phyloP scores from a whole-genome alignment of 768 basidiomycete species.

The Chalciporus pseudorubinellus region DNA sequence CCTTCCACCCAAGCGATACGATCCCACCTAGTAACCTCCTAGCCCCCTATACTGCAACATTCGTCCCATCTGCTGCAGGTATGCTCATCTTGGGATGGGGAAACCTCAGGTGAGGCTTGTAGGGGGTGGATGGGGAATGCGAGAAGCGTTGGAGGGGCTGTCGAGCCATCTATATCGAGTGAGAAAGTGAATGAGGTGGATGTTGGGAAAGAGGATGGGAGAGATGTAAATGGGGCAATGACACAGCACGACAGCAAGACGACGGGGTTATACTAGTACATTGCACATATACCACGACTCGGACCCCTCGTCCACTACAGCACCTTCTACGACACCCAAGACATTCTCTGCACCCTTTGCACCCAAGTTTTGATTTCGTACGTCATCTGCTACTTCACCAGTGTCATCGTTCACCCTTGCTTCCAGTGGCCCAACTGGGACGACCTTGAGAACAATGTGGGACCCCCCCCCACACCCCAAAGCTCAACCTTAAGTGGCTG shows the following conservation, averaged over 20 bases:
- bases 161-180: conserved; percentile 21
- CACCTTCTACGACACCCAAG: too few species aligned
- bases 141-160: conserved; percentile 57
- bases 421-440: too few species aligned
- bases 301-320: too few species aligned
- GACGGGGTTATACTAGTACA: too few species aligned
- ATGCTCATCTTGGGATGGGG: conserved; percentile 76
- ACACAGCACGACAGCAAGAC: too few species aligned
- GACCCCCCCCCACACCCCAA: too few species aligned
- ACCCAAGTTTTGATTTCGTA: too few species aligned
- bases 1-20: conserved; percentile 49
- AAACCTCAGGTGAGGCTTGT: conserved; percentile 82
- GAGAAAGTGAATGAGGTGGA: background rate
- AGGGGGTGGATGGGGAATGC: conserved; percentile 75
- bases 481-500: conserved; percentile 82
- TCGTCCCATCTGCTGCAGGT: conserved; percentile 70
- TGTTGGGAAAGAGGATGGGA: conserved; percentile 37
- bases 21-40: conserved; percentile 57
- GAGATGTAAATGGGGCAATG: conserved; percentile 3
- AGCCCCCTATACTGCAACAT: conserved; percentile 58
- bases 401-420: too few species aligned
- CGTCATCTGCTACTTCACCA: too few species aligned
- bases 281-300: too few species aligned
- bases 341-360: too few species aligned
- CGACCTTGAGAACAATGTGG: too few species aligned